A percentile compares a stretch with the other conserved stretches of the same genome.
Evolutionary conservation across 2,329 filamentous ascomycete species (phyloP).

Genomic region (Fusarium brevicatenulatum): DNA sequence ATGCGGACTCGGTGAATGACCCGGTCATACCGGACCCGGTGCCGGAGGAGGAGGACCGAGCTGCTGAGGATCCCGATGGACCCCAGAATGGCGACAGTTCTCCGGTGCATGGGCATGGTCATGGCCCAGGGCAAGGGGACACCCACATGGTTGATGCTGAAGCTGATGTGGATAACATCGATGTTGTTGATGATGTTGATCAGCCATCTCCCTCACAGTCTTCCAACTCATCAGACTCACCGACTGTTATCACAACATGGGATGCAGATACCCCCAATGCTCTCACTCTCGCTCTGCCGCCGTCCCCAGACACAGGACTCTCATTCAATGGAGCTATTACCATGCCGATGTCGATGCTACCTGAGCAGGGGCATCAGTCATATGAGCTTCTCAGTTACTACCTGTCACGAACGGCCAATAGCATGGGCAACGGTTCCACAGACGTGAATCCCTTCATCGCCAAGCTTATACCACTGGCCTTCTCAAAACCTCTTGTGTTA

Average conservation of each 20-base stretch:
- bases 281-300: constrained; percentile 30
- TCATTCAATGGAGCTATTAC: constrained; percentile 35
- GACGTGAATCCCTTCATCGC: constrained; percentile 58
- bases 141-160: constrained; percentile 41
- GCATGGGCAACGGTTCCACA: constrained; percentile 60
- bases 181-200: constrained; percentile 26
- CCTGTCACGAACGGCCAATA: constrained; percentile 55
- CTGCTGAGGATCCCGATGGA: constrained; percentile 4
- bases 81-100: constrained; percentile 29
- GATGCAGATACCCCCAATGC: constrained; percentile 35
- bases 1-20: constrained; percentile 25
- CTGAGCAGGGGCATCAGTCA: constrained; percentile 49
- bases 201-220: constrained; percentile 36
- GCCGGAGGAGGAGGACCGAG: constrained; percentile 21
- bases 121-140: constrained; percentile 31
- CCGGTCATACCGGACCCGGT: constrained; percentile 22
- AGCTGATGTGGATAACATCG: constrained; percentile 25
- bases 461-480: constrained; percentile 58
- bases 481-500: constrained; percentile 56
- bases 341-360: constrained; percentile 46
- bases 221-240: constrained; percentile 35
- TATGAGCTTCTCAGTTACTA: constrained; percentile 60
- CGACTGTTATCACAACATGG: constrained; percentile 14
- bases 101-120: constrained; percentile 26
- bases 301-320: constrained; percentile 1